phyloP scores from a whole-genome alignment of 257 asterid genomes.

The Cruciata laevipes region DNA sequence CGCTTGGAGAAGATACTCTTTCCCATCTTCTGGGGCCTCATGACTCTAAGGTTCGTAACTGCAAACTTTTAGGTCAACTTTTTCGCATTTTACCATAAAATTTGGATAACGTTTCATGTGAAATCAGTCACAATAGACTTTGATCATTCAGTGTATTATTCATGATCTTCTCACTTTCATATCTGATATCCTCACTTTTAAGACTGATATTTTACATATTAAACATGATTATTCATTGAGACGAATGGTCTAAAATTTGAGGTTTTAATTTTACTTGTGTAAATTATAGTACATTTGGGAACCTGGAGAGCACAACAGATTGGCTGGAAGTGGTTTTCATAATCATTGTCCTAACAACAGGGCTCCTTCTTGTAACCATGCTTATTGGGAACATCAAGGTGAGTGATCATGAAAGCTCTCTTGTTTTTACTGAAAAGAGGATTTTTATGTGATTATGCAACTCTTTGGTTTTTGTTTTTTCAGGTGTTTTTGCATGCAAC shows the following conservation, averaged over 20 bases:
- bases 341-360: conserved; percentile 79
- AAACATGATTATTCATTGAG: too few species aligned
- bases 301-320: conserved; percentile 95
- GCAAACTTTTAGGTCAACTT: too few species aligned
- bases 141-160: too few species aligned
- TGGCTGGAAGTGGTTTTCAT: conserved; percentile 90
- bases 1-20: conserved; percentile 83
- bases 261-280: background rate
- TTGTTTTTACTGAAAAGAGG: too few species aligned
- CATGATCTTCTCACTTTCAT: too few species aligned
- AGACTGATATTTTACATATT: too few species aligned
- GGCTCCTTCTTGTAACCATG: conserved; percentile 88
- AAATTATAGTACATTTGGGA: conserved; percentile 70
- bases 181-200: too few species aligned
- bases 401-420: background rate
- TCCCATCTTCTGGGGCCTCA: conserved; percentile 97
- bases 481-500: conserved; percentile 98
- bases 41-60: conserved; percentile 70
- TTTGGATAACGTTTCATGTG: too few species aligned
- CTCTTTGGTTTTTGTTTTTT: background rate
- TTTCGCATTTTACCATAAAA: too few species aligned
- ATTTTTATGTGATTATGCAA: background rate
- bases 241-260: too few species aligned
- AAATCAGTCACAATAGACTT: too few species aligned
- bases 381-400: conserved; percentile 99